Conservation (phyloP, 192 early-diverging fungal species). For the Gonapodya prolifera region DNA sequence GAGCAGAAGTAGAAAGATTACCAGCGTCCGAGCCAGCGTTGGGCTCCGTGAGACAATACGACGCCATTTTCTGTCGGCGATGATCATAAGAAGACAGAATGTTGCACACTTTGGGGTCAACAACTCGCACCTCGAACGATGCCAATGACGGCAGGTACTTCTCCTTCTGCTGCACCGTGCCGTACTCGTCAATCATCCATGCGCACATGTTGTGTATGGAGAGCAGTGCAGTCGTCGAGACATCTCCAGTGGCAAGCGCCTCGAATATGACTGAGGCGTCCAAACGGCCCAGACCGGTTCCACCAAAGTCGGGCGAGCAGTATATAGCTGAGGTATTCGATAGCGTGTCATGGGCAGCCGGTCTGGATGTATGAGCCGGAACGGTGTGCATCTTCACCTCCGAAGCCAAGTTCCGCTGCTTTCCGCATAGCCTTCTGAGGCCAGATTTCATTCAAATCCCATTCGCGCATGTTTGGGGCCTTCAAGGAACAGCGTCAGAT, state of each 20-base stretch:
- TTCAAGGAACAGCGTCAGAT: too few relatives aligned
- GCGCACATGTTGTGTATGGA: conserved; percentile 39
- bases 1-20: conserved; percentile 39
- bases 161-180: conserved; percentile 25
- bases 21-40: conserved; percentile 49
- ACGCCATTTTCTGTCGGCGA: conserved; percentile 11
- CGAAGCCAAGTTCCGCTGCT: conserved; percentile 43
- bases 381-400: too few relatives aligned
- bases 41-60: conserved; percentile 34
- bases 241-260: conserved; percentile 32
- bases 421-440: conserved; percentile 31
- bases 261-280: conserved; percentile 43
- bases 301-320: conserved; percentile 27
- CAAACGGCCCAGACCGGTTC: conserved; percentile 29
- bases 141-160: conserved; percentile 25
- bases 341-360: too few relatives aligned
- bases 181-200: conserved; percentile 43
- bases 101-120: too few relatives aligned
- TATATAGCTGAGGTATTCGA: conserved; percentile 22
- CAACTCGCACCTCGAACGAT: conserved; percentile 14
- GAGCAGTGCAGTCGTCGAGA: conserved; percentile 40
- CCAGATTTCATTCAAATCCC: conserved; percentile 35
- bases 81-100: neutral
- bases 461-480: conserved; percentile 44
- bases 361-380: too few relatives aligned